Evolutionary conservation across 202 grass and related monocot species (phyloP).

Genomic region (Setaria viridis): DNA sequence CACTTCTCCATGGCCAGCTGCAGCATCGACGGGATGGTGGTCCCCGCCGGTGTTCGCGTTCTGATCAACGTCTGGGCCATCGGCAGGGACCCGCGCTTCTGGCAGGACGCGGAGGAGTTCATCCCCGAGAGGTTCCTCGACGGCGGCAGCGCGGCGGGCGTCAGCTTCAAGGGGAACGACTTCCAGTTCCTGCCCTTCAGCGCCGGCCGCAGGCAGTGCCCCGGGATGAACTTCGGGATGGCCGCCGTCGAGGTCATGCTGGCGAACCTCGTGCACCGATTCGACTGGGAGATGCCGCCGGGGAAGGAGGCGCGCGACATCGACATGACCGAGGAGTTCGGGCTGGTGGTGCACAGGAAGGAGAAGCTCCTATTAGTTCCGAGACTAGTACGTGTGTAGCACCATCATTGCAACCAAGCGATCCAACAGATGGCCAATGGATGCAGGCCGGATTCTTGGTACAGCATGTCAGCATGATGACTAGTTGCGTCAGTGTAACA

Average conservation of each 20-base stretch:
- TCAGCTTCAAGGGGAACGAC: slow-evolving; percentile 31
- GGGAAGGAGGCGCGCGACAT: neutral
- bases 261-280: slow-evolving; percentile 20
- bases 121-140: slow-evolving; percentile 26
- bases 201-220: slow-evolving; percentile 37
- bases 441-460: neutral
- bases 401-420: neutral
- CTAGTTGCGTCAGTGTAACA: neutral
- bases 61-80: slow-evolving; percentile 28
- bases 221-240: slow-evolving; percentile 24
- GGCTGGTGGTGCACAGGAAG: slow-evolving; percentile 24
- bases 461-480: neutral
- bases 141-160: neutral
- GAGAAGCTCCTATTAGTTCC: slow-evolving; percentile 17
- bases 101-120: slow-evolving; percentile 37
- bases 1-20: neutral
- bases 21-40: neutral
- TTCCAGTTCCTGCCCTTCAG: slow-evolving; percentile 31
- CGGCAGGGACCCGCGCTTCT: slow-evolving; percentile 21
- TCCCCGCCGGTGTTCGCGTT: slow-evolving; percentile 11
- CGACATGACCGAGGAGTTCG: slow-evolving; percentile 31
- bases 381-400: neutral
- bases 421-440: neutral
- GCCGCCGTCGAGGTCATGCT: slow-evolving; percentile 22
- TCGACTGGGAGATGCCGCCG: slow-evolving; percentile 23